phyloP scores from a whole-genome alignment of 768 basidiomycete genomes.

The Boletus subparvulus region DNA sequence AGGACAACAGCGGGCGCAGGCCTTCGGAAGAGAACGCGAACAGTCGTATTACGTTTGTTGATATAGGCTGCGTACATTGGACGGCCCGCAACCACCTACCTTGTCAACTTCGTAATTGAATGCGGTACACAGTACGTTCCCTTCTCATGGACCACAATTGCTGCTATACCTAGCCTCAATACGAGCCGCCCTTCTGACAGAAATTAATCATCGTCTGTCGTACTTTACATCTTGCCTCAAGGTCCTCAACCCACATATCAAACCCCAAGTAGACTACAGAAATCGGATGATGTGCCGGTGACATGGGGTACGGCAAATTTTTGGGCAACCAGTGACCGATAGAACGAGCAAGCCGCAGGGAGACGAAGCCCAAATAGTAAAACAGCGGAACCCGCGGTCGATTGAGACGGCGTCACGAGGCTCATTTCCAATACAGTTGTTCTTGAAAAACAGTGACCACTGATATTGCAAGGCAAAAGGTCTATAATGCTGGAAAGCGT shows the following conservation, averaged over 20 bases:
- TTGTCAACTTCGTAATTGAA: too few species aligned
- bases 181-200: too few species aligned
- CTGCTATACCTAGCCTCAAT: too few species aligned
- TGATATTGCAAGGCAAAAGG: not conserved
- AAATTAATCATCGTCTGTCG: not conserved
- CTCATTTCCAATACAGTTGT: not conserved
- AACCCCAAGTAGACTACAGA: not conserved
- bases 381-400: not conserved
- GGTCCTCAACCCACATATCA: not conserved
- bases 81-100: not conserved
- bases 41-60: not conserved
- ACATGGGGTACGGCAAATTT: too few species aligned
- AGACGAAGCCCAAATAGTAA: not conserved
- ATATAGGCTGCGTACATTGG: not conserved
- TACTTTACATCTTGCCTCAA: not conserved
- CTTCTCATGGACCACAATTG: too few species aligned
- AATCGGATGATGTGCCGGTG: too few species aligned
- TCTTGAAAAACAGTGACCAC: not conserved
- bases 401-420: not conserved
- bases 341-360: not conserved
- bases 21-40: not conserved
- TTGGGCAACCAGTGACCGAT: not conserved
- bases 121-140: too few species aligned
- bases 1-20: not conserved
- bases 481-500: slow-evolving; percentile 8